Percentiles rank a stretch among this genome's conserved stretches.
These are phyloP conservation scores for Boletus chippewaensis DNA, from an alignment of 1,284 basidiomycete genomes.

Conservation along the genomic window DNA sequence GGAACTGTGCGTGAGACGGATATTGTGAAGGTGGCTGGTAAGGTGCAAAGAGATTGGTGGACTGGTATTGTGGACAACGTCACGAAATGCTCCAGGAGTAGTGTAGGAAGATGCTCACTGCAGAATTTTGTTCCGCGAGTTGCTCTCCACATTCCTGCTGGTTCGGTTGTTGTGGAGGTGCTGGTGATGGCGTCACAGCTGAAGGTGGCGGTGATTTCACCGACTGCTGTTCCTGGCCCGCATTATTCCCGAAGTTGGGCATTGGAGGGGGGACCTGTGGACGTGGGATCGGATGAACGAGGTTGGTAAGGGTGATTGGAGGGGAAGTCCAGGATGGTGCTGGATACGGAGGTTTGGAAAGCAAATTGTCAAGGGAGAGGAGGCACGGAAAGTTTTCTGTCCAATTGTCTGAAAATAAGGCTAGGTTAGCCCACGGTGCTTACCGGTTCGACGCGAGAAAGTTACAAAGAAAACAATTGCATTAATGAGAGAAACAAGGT, in stretches of 20 bases:
- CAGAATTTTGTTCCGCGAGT: background rate
- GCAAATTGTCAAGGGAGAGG: slow-evolving; percentile 10
- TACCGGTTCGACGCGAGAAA: background rate
- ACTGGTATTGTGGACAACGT: background rate
- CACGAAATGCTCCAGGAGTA: background rate
- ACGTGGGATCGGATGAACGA: slow-evolving; percentile 26
- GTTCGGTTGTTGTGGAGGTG: background rate
- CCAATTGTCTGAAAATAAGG: slow-evolving; percentile 23
- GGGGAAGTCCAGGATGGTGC: slow-evolving; percentile 22
- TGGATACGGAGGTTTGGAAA: slow-evolving; percentile 26
- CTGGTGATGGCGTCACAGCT: background rate
- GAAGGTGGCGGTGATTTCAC: background rate
- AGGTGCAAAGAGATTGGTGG: slow-evolving; percentile 18
- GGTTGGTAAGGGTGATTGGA: slow-evolving; percentile 14
- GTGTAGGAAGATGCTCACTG: slow-evolving; percentile 3
- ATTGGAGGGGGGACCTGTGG: background rate
- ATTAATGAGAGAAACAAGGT: background rate
- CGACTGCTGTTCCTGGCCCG: background rate
- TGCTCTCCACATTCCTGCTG: background rate
- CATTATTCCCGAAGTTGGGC: background rate
- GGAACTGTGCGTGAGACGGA: slow-evolving; percentile 14
- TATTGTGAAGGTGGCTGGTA: slow-evolving; percentile 25
- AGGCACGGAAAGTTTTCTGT: slow-evolving; percentile 15
- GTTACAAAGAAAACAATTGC: background rate
- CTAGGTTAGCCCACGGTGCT: background rate